Evolutionary conservation across 306 rosid genomes (phyloP), one percentile per base, ranked within the genome.

Genomic region (Lathyrus sativus): DNA sequence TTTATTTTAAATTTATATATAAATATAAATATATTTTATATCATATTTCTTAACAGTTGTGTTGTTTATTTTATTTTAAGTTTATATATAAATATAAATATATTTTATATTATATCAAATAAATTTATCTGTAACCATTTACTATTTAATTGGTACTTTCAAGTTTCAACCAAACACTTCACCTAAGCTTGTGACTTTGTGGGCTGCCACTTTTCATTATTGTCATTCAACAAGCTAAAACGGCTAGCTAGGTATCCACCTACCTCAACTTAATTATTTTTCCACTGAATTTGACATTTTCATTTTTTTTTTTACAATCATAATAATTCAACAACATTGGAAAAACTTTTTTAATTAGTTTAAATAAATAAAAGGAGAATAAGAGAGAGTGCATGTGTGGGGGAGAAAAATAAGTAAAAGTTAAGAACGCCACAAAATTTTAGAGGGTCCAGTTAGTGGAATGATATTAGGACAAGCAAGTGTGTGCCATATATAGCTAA

Each of bases 181-280:
- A 81, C 90, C 83, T 80, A 80, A 81, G 73, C 75, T 74, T 79
- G 74, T 86, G 83, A 85, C 92, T 86, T 81, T 81, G 49, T 42
- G 45, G 11, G 72, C 51, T 51, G 64, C 79, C 74, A 66, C 76
- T 63, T 67, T 54, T 65, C 53, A 10, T 50, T 19, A 58, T 51
- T 65, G 49, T 69, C 79, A 76, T 19, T 19, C 0, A 19, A 19
- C 0, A 19, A 19, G 22, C 22, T 19, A 19, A 19, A 19, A 19
- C 1, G 22, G 1, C 1, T 19, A 19, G 1, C 22, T 19, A 19
- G 1, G 22, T 19, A 19, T 19, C 22, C 22, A 19, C 22, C 22
- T 51, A 6, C 28, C 3, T 67, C 71, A 11, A 26, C 53, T 50
- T 48, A 10, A 46, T 22, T 66, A 51, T 63, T 9, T 48, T 65